Percentiles rank a stretch among this genome's conserved stretches.
These are phyloP conservation scores for Diplodia mutila DNA, from an alignment of 2,329 filamentous ascomycete genomes.

Conservation along the genomic window DNA sequence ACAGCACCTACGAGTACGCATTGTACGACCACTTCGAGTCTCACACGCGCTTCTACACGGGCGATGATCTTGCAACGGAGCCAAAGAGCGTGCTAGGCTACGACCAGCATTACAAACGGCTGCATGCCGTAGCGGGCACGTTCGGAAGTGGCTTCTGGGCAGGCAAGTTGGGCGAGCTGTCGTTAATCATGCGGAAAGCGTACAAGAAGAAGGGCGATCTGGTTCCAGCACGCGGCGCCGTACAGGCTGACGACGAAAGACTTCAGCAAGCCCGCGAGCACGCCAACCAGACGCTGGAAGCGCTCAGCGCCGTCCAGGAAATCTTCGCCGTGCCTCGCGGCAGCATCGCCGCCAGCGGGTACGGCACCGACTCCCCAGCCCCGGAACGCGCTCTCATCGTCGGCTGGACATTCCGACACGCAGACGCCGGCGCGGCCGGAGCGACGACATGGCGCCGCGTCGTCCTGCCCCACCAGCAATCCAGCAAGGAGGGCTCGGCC, in stretches of 20 bases:
- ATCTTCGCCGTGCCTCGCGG: constrained; percentile 41
- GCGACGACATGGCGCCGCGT: constrained; percentile 43
- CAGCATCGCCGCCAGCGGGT: constrained; percentile 28
- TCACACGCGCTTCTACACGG: constrained; percentile 41
- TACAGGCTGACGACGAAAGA: constrained; percentile 27
- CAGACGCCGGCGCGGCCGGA: constrained; percentile 34
- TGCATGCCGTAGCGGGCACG: constrained; percentile 35
- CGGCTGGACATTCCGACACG: constrained; percentile 45
- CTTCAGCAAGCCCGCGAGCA: constrained; percentile 27
- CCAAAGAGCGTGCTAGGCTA: constrained; percentile 34
- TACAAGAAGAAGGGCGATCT: constrained; percentile 23
- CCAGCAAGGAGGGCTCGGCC: constrained; percentile 10
- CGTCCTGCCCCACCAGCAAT: constrained; percentile 30
- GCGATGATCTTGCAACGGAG: constrained; percentile 35
- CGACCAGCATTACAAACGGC: constrained; percentile 32
- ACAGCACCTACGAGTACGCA: constrained; percentile 39
- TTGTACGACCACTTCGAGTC: constrained; percentile 37
- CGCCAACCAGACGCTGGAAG: constrained; percentile 39
- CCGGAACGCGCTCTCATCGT: constrained; percentile 40
- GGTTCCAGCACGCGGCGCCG: constrained; percentile 17
- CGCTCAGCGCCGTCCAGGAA: constrained; percentile 49
- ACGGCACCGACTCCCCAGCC: background rate
- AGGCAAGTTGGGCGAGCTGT: constrained; percentile 24
- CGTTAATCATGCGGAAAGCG: constrained; percentile 24
- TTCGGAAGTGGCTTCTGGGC: constrained; percentile 54